A percentile compares a stretch with the other conserved stretches of the same genome.
phyloP scores from a whole-genome alignment of 495 filamentous ascomycete genomes.

The Hyaloscypha variabilis region DNA sequence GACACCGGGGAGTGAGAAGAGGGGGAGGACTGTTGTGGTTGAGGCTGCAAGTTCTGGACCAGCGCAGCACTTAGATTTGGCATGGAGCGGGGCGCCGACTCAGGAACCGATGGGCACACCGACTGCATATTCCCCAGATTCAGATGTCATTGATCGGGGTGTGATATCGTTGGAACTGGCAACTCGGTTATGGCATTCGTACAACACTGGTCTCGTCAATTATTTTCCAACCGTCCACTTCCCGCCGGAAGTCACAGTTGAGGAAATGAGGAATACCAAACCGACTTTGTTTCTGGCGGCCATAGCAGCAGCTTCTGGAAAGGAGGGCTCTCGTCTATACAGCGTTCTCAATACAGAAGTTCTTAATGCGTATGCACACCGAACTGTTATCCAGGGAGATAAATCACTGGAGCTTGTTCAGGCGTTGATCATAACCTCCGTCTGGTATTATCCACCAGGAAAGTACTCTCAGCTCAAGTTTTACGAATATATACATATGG shows the following conservation, averaged over 20 bases:
- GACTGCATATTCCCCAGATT: conserved; percentile 32
- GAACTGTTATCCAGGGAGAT: conserved; percentile 50
- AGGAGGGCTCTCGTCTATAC: conserved; percentile 44
- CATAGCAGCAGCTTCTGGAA: conserved; percentile 49
- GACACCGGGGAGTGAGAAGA: not conserved
- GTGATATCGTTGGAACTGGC: conserved; percentile 49
- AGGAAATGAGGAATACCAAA: conserved; percentile 45
- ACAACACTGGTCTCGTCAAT: conserved; percentile 42
- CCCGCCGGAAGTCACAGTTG: conserved; percentile 40
- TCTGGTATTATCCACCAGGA: conserved; percentile 53
- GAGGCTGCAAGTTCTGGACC: not conserved
- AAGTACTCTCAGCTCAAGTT: conserved; percentile 51
- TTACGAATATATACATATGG: conserved; percentile 58
- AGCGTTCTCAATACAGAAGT: conserved; percentile 49
- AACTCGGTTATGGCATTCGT: conserved; percentile 45
- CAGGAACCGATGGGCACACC: not conserved
- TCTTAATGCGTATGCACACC: conserved; percentile 47
- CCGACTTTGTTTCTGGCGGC: conserved; percentile 54
- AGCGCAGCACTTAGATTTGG: not conserved
- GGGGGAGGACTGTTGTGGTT: not conserved
- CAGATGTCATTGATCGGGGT: conserved; percentile 46
- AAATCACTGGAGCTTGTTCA: conserved; percentile 58
- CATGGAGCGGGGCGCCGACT: not conserved
- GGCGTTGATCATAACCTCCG: conserved; percentile 45
- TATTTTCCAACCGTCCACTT: conserved; percentile 49